These are phyloP conservation scores for Plasmodium vivax DNA, from an alignment of 169 alveolate species.

Conservation along the genomic window DNA sequence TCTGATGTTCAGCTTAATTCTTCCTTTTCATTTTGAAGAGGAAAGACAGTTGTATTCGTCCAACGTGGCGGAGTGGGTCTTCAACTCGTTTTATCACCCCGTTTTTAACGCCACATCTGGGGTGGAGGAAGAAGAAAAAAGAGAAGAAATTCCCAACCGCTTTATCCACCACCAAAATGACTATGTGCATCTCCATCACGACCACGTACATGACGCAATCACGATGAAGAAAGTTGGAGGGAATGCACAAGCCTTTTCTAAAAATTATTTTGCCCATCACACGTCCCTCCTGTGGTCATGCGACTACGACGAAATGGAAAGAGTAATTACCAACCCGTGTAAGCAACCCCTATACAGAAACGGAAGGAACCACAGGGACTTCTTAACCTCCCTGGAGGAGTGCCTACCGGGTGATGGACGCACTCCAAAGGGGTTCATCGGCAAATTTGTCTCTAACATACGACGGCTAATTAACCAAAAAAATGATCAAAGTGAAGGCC, in stretches of 20 bases:
- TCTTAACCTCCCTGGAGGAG: constrained; percentile 44
- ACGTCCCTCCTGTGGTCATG: constrained; percentile 82
- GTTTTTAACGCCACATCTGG: background rate
- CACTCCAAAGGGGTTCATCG: constrained; percentile 7
- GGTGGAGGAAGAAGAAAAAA: background rate
- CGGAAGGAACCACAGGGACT: constrained; percentile 77
- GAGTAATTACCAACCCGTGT: constrained; percentile 74
- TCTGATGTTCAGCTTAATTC: constrained; percentile 76
- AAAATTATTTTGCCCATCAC: constrained; percentile 83
- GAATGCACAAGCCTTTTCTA: constrained; percentile 82
- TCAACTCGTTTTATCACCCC: constrained; percentile 11
- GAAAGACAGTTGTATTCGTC: constrained; percentile 31
- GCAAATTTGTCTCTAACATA: constrained; percentile 7
- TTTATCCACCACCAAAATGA: constrained; percentile 14
- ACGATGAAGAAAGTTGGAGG: constrained; percentile 82
- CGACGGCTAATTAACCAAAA: background rate
- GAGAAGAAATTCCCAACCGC: background rate
- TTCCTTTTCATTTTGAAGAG: constrained; percentile 72
- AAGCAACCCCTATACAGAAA: constrained; percentile 80
- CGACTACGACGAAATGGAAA: constrained; percentile 75
- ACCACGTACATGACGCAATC: background rate
- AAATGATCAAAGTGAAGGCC: background rate
- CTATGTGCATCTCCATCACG: background rate
- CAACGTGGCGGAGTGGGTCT: constrained; percentile 51
- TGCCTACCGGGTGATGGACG: constrained; percentile 19